Percentiles rank a stretch among this genome's conserved stretches.
Conservation (phyloP, 2,329 filamentous ascomycete genomes). For the Epichloe typhina region DNA sequence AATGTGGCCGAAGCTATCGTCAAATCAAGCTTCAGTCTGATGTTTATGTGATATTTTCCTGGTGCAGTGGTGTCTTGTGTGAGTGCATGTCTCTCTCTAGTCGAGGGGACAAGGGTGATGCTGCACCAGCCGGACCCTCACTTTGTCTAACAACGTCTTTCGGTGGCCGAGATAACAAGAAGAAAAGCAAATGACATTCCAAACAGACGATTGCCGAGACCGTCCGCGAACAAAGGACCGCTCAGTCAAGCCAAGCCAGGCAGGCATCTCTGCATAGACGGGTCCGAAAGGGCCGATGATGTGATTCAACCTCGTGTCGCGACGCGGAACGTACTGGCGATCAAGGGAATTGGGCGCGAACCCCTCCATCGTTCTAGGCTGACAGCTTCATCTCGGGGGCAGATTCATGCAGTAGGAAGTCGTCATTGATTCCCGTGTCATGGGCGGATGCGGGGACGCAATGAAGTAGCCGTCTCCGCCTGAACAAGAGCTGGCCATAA, state of each 20-base stretch:
- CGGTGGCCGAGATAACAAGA: neutral
- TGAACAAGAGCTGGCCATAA: too few relatives aligned
- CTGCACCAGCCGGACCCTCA: neutral
- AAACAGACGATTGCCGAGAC: neutral
- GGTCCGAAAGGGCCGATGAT: neutral
- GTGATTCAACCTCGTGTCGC: neutral
- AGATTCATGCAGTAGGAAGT: too few relatives aligned
- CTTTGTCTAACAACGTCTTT: neutral
- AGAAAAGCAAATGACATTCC: neutral
- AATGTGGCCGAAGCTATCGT: too few relatives aligned
- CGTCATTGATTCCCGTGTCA: too few relatives aligned
- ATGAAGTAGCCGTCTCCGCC: too few relatives aligned
- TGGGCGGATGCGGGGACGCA: too few relatives aligned
- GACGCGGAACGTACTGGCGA: too few relatives aligned
- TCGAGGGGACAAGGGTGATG: neutral
- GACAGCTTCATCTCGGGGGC: too few relatives aligned
- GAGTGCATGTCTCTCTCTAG: neutral
- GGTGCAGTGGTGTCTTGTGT: too few relatives aligned
- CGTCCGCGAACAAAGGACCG: neutral
- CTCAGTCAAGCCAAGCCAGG: neutral
- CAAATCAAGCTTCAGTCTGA: too few relatives aligned
- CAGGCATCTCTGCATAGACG: neutral
- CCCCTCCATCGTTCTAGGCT: too few relatives aligned
- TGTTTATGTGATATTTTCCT: too few relatives aligned
- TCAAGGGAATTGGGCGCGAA: neutral